Evolutionary conservation across 1,284 basidiomycete species (phyloP), one percentile per base, ranked within the genome.

Genomic region (Sanghuangporus baumii): DNA sequence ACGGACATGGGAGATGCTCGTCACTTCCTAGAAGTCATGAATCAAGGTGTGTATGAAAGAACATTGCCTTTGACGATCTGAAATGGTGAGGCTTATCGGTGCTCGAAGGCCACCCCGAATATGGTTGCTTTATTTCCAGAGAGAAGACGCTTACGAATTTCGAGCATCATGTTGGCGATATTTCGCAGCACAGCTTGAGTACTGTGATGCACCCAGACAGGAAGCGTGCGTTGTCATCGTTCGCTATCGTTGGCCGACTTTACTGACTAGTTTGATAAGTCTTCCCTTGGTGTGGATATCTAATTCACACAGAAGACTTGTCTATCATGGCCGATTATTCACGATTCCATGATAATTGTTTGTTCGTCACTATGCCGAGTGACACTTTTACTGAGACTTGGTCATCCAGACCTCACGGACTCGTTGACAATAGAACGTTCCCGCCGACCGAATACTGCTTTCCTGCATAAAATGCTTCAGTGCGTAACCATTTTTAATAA

Each of bases 141-240:
- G 90, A 93, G 52, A 99, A 99, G 78, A 97, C 93, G 0, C 72
- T 97, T 61, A 83, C 89, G 16, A 97, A 94, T 72, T 96, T 96
- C 73, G 86, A 91, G 67, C 79, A 69, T 11, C 55, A 60, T 18
- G 62, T 66, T 34, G 58, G 56, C 14, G 50, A 59, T 37, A 46
- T 65, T 6, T 65, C 63, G 18, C 59, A 65, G 34, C 38, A 57
- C 23, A 46, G 50, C 52, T 38, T 65, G 55, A 61, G 59, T 41
- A 50, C 58, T 41, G 56, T 65, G 26, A 36, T 62, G 37, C 48
- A 59, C 72, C n/a, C 75, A 82, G 65, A 73, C 82, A 23, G 75
- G 81, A 70, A 88, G 84, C 64, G 76, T 84, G 6, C 78, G 79
- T 3, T 77, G 46, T 78, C 80, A 72, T 43, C 31, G 43, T 12